A percentile compares a stretch with the other conserved stretches of the same genome.
These are phyloP conservation scores for Endotrypanum monterogeii DNA, from an alignment of 208 protist species.

Conservation along the genomic window DNA sequence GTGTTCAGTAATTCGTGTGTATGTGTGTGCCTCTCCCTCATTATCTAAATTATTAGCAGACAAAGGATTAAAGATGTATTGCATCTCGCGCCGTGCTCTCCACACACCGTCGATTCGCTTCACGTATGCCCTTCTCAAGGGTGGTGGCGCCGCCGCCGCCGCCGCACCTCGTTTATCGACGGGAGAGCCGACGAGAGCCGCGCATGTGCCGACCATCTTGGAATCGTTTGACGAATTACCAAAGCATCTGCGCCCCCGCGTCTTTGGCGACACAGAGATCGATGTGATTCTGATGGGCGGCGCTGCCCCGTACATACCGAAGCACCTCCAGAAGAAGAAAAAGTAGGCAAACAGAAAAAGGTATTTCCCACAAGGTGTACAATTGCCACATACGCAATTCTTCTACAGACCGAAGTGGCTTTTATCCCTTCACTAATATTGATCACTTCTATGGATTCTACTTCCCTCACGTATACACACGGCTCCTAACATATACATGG, in stretches of 20 bases:
- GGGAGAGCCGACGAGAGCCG: not conserved
- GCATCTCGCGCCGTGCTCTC: constrained; percentile 25
- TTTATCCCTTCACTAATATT: not conserved
- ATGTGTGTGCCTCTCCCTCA: not conserved
- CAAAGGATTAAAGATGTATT: constrained; percentile 27
- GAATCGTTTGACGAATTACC: constrained; percentile 70
- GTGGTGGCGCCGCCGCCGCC: constrained; percentile 16
- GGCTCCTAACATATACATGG: not conserved
- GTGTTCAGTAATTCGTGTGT: not conserved
- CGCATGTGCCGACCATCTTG: constrained; percentile 27
- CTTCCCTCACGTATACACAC: not conserved
- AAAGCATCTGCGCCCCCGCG: constrained; percentile 49
- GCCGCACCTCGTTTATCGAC: not conserved
- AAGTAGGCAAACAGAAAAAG: constrained; percentile 20
- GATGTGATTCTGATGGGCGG: constrained; percentile 78
- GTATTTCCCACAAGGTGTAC: not conserved
- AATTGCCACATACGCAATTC: too few relatives aligned
- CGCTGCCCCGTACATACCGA: constrained; percentile 76
- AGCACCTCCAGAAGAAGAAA: constrained; percentile 77
- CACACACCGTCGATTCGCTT: constrained; percentile 75
- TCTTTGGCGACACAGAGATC: constrained; percentile 74
- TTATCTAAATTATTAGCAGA: not conserved
- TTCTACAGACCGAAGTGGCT: not conserved
- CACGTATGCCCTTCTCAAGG: constrained; percentile 72
- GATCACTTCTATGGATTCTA: not conserved